Base-by-base conservation (phyloP, 106 monocot species). In the Dendrobium chrysotoxum region DNA sequence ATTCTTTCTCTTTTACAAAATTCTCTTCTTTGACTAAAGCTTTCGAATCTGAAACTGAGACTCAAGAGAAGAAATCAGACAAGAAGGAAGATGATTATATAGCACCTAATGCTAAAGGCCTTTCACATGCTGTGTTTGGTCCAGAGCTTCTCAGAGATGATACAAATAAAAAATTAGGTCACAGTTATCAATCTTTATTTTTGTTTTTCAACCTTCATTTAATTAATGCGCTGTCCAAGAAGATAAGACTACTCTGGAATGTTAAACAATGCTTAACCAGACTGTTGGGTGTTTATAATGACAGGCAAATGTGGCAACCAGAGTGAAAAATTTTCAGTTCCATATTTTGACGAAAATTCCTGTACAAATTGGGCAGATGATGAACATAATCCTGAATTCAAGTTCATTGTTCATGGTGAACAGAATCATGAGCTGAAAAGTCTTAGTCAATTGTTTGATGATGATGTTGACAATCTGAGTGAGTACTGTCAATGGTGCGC, bases 161-260 rank as follows among this genome's bases (percentile, higher is more conserved):
- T 74, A 30, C 72, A 81, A 80, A 46, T 53, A 70, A 81, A 82
- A 81, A 83, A 82, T 79, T 87, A 83, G 91, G 95, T 93, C 85
- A 53, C 38, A 21, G 82, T 25, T 64, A 26, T 64, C 50, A 15
- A 50, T 16, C 1, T 50, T 50, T 50, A 15, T 9, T 9, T 11
- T 50, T 50, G 15, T 50, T 50, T 50, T 50, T 50, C 50, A 50
- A 13, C 50, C 11, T 15, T 13, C 50, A 16, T 50, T 50, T 50
- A 50, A 50, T 50, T 50, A 50, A 50, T 50, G 13, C 13, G 11
- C 50, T 50, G 2, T 13, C 50, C 11, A 50, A 50, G 13, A 11
- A 50, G 50, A 13, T 50, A 50, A 13, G 50, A 50, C 50, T 50
- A 15, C 15, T 50, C 50, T 61, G 44, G 13, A 72, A 55, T 9